Conservation (phyloP, 2,329 filamentous ascomycete genomes). For the Talaromyces sp. region DNA sequence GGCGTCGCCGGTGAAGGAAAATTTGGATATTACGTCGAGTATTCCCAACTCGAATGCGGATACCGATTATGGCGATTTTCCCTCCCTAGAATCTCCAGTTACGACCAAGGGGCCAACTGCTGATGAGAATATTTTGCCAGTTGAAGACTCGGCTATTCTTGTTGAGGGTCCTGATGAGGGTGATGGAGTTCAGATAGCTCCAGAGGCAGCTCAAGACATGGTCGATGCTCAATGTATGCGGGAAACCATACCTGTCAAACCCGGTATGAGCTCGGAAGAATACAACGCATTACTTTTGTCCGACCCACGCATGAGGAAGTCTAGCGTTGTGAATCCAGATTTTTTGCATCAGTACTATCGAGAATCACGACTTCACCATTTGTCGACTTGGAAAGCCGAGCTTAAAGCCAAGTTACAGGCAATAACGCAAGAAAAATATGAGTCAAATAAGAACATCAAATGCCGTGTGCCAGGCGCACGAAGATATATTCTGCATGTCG, state of each 20-base stretch:
- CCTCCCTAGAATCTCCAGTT: conserved; percentile 27
- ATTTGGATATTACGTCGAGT: conserved; percentile 5
- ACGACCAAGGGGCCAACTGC: neutral
- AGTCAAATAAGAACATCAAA: conserved; percentile 46
- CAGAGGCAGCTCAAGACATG: neutral
- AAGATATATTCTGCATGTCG: conserved; percentile 87
- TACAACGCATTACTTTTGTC: conserved; percentile 82
- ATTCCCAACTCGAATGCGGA: conserved; percentile 21
- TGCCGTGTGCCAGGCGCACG: conserved; percentile 62
- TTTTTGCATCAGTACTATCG: conserved; percentile 94
- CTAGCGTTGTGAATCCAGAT: conserved; percentile 85
- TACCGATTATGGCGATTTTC: conserved; percentile 43
- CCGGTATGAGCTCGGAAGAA: conserved; percentile 75
- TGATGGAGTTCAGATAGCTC: neutral
- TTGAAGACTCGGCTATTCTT: neutral
- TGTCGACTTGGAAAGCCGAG: conserved; percentile 95
- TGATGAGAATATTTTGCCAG: neutral
- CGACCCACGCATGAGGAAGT: conserved; percentile 81
- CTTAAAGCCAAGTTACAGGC: conserved; percentile 85
- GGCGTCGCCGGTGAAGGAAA: conserved; percentile 25
- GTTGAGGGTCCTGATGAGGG: neutral
- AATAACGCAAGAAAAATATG: conserved; percentile 66
- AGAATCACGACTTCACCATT: conserved; percentile 88
- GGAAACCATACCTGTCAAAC: conserved; percentile 30
- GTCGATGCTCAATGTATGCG: conserved; percentile 12